Conservation (phyloP, 805 yeast species). For the Starmerella vaccinii region DNA sequence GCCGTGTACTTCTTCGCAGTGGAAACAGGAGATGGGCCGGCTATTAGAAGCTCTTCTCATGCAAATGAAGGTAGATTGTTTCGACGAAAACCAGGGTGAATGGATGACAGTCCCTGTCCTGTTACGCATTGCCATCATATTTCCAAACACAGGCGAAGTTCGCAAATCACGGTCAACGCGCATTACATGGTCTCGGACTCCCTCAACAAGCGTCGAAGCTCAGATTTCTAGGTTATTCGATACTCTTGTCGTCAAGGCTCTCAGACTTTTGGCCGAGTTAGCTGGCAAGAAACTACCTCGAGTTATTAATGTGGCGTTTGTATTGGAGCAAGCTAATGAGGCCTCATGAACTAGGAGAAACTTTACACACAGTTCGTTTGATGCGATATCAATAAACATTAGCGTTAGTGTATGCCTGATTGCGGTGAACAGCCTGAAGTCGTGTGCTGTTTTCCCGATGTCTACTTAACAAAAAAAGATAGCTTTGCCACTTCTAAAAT, state of each 20-base stretch:
- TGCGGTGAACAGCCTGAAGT: no score
- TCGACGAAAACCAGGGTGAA: constrained; percentile 12
- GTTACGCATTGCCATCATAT: neutral
- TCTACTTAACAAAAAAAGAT: no score
- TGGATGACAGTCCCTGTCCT: constrained; percentile 23
- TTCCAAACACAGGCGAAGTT: neutral
- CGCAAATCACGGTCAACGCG: constrained; percentile 2
- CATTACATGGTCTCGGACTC: neutral
- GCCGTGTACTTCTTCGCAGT: constrained; percentile 4
- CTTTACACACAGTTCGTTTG: neutral
- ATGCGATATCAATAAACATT: no score
- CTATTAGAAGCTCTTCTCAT: constrained; percentile 21
- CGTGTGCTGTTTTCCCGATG: no score
- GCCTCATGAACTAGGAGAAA: neutral
- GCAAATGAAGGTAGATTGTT: constrained; percentile 24
- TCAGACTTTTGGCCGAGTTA: constrained; percentile 1
- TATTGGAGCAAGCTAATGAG: neutral
- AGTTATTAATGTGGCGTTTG: constrained; percentile 10
- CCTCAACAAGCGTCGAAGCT: neutral
- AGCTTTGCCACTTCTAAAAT: neutral
- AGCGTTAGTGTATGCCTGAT: no score
- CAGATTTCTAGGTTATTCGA: neutral
- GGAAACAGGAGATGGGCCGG: constrained; percentile 12
- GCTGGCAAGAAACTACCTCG: constrained; percentile 7
- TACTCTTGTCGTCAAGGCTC: neutral